phyloP scores from a whole-genome alignment of 2,329 filamentous ascomycete genomes.

The Colletotrichum shisoi region DNA sequence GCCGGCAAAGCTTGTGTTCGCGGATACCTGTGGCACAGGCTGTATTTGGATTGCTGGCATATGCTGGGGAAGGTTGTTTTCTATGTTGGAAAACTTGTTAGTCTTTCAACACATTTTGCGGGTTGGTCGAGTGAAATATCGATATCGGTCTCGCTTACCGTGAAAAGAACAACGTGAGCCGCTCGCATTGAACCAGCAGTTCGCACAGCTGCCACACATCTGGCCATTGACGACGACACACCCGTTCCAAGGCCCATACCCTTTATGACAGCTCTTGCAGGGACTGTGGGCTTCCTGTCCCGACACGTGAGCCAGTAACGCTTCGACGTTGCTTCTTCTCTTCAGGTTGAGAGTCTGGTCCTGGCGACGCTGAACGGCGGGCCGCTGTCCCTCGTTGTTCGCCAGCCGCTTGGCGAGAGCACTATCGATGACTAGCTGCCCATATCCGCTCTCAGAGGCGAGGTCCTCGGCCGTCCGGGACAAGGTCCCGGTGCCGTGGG shows the following conservation, averaged over 20 bases:
- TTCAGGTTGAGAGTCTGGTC: slow-evolving; percentile 64
- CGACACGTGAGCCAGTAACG: slow-evolving; percentile 65
- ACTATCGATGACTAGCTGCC: slow-evolving; percentile 59
- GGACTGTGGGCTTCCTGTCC: slow-evolving; percentile 58
- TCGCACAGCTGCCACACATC: slow-evolving; percentile 69
- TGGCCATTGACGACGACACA: slow-evolving; percentile 68
- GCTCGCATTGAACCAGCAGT: slow-evolving; percentile 71
- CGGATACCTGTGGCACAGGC: slow-evolving; percentile 45
- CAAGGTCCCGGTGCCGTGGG: slow-evolving; percentile 25
- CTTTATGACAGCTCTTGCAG: slow-evolving; percentile 68
- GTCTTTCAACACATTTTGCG: background rate
- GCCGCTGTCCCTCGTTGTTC: slow-evolving; percentile 57
- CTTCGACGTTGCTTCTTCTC: slow-evolving; percentile 68
- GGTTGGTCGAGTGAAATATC: background rate
- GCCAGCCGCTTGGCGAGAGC: slow-evolving; percentile 64
- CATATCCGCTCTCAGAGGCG: slow-evolving; percentile 58
- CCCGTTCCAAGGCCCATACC: slow-evolving; percentile 65
- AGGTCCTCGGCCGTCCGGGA: slow-evolving; percentile 56
- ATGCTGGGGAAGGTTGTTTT: slow-evolving; percentile 56
- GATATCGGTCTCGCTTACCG: slow-evolving; percentile 51
- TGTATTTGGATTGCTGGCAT: slow-evolving; percentile 45
- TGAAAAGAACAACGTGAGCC: slow-evolving; percentile 68
- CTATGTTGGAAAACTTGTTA: slow-evolving; percentile 44
- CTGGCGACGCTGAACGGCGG: slow-evolving; percentile 61
- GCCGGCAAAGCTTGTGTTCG: slow-evolving; percentile 45